These are phyloP conservation scores for Smittium culicis DNA, from an alignment of 371 early-diverging fungal genomes.

Conservation along the genomic window DNA sequence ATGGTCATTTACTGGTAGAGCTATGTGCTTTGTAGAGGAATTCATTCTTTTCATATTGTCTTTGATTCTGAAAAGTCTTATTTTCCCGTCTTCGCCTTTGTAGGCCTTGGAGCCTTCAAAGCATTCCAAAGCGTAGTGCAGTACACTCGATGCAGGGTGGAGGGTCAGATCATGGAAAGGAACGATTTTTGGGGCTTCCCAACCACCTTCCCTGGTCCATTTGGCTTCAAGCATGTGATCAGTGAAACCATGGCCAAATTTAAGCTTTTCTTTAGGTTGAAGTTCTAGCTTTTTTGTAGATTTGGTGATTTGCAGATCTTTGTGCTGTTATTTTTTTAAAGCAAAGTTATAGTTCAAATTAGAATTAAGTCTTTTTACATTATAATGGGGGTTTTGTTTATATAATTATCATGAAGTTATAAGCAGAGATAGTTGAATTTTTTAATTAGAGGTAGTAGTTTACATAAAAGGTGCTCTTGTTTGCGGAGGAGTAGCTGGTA, in stretches of 20 bases:
- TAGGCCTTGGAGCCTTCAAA: slow-evolving; percentile 91
- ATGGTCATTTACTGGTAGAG: slow-evolving; percentile 49
- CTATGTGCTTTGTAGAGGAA: slow-evolving; percentile 54
- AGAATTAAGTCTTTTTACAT: not conserved
- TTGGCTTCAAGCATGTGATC: slow-evolving; percentile 87
- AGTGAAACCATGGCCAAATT: slow-evolving; percentile 79
- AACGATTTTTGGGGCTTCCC: slow-evolving; percentile 55
- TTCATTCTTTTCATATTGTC: slow-evolving; percentile 81
- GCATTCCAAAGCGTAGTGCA: slow-evolving; percentile 67
- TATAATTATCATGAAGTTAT: not conserved
- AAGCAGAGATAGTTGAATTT: not conserved
- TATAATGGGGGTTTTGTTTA: not conserved
- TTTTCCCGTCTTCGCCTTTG: slow-evolving; percentile 64
- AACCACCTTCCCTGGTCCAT: slow-evolving; percentile 64
- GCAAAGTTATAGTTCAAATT: too few species aligned
- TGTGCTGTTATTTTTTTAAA: too few species aligned
- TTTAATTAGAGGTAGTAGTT: not conserved
- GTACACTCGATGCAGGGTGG: slow-evolving; percentile 75
- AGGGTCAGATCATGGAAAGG: slow-evolving; percentile 68
- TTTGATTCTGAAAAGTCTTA: slow-evolving; percentile 76
- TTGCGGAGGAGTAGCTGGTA: not conserved
- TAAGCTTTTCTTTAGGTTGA: slow-evolving; percentile 58
- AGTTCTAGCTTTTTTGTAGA: slow-evolving; percentile 38
- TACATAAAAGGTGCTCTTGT: not conserved
- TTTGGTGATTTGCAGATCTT: slow-evolving; percentile 16